phyloP scores from a whole-genome alignment of 371 early-diverging fungal genomes.

The Rhizoclosmatium hyalinum region DNA sequence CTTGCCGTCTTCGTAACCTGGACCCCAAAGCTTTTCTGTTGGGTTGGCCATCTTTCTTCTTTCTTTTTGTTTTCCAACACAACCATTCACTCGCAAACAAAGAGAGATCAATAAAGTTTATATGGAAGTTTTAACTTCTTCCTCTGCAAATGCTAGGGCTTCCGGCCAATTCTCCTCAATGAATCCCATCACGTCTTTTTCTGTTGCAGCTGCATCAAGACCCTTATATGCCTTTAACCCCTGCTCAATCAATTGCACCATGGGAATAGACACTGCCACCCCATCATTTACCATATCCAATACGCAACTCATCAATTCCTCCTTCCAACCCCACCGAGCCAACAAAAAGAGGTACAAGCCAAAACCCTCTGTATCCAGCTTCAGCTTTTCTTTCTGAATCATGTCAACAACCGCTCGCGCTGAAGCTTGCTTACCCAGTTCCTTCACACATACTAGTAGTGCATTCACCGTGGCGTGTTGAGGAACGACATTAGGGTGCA shows the following conservation, averaged over 20 bases:
- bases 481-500: neutral
- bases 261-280: neutral
- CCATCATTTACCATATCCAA: slow-evolving; percentile 38
- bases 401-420: slow-evolving; percentile 23
- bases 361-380: slow-evolving; percentile 24
- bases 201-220: neutral
- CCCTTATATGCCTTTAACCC: slow-evolving; percentile 11
- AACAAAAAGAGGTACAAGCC: slow-evolving; percentile 3
- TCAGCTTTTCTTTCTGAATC: slow-evolving; percentile 18
- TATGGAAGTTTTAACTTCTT: neutral
- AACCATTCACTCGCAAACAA: neutral
- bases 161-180: slow-evolving; percentile 43
- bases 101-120: neutral
- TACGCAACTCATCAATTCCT: slow-evolving; percentile 27
- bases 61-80: neutral
- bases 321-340: slow-evolving; percentile 32
- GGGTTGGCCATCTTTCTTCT: slow-evolving; percentile 2
- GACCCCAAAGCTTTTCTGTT: slow-evolving; percentile 16
- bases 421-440: slow-evolving; percentile 28
- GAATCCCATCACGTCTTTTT: slow-evolving; percentile 29
- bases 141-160: slow-evolving; percentile 7
- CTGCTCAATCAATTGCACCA: slow-evolving; percentile 12
- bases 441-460: slow-evolving; percentile 20
- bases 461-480: slow-evolving; percentile 15
- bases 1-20: slow-evolving; percentile 8